Evolutionary conservation across 345 rosid species (phyloP), one percentile per base, ranked within the genome.

Genomic region (Citrus unshiu): DNA sequence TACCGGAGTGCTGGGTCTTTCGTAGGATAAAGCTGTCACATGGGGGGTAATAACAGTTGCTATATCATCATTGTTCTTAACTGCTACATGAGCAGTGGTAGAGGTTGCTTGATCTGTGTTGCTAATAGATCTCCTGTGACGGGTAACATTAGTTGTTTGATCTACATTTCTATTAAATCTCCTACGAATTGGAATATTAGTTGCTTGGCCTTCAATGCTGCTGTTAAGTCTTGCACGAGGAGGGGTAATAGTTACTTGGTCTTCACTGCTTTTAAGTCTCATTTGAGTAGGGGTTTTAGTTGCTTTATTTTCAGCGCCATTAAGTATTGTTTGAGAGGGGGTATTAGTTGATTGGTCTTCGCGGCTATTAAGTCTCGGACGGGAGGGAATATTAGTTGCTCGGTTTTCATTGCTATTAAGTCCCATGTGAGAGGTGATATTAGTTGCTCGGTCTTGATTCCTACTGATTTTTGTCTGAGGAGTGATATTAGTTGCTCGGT

Each of bases 1-100:
- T 80, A 86, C 91, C 84, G 29, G 75, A 25, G 49, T 43, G 27
- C 80, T 34, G 59, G 82, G 70, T 39, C 71, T 69, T 61, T 60
- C 72, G 63, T 85, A 81, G 9, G 66, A 69, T 72, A 78, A 83
- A 78, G 75, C 68, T 57, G 43, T 58, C 30, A 35, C 56, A 56
- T 21, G 56, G 7, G 77, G 74, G 59, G 51, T 54, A 29, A 8
- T 64, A 71, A 68, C 56, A 39, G 74, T 76, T 75, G 63, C 76
- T 10, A 58, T 68, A 54, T 64, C 63, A 69, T 46, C 76, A 66
- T 40, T 59, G 61, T 78, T 76, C 81, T 43, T 77, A 59, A 27
- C 79, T 22, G 30, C 57, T 60, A 29, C 5, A 58, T 9, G 51
- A 37, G 74, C 74, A 30, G 34, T 6, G 7, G 7, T 63, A 34